These are phyloP conservation scores for Didymella keratinophila DNA, from an alignment of 2,329 filamentous ascomycete species.

Conservation along the genomic window DNA sequence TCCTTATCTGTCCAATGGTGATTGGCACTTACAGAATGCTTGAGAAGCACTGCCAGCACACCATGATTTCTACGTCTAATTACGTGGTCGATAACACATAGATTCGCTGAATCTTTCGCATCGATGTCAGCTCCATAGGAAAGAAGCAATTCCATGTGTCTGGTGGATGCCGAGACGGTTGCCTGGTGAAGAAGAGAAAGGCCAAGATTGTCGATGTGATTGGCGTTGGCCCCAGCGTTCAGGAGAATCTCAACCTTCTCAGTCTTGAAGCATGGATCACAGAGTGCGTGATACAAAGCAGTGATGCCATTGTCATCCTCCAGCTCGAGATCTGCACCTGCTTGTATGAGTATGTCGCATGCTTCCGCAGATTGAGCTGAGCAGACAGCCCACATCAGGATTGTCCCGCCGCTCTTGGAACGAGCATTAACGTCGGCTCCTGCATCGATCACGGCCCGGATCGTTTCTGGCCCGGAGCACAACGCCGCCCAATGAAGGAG, in stretches of 20 bases:
- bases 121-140: neutral
- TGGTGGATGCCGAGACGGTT: neutral
- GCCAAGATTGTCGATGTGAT: neutral
- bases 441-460: neutral
- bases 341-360: neutral
- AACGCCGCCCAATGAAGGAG: neutral
- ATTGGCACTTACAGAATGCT: neutral
- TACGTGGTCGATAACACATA: neutral
- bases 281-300: neutral
- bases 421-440: neutral
- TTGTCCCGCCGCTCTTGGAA: neutral
- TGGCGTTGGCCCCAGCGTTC: neutral
- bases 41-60: neutral
- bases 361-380: neutral
- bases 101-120: no score
- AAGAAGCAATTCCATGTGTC: neutral
- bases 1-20: neutral
- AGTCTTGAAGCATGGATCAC: fast-evolving
- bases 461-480: neutral
- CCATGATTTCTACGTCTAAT: neutral
- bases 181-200: neutral
- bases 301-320: neutral
- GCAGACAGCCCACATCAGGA: neutral
- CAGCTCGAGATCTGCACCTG: neutral
- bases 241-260: neutral